Evolutionary conservation across 805 yeast species (phyloP).

Genomic region (Myxozyma neotropica): DNA sequence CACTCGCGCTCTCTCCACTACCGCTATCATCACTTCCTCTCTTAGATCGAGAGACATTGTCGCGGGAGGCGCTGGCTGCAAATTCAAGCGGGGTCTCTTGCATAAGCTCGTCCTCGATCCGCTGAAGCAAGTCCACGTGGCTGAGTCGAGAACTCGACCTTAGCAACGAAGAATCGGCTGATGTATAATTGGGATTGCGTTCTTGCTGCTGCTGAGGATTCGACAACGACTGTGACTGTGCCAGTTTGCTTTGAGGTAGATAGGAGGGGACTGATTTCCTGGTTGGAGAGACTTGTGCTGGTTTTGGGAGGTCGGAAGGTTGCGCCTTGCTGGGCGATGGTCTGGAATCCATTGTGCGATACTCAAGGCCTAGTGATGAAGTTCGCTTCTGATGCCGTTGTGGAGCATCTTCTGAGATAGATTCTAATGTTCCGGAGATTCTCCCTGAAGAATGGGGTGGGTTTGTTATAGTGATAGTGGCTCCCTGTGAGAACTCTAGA

Average conservation of each 20-base stretch:
- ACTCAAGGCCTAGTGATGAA: too few species aligned
- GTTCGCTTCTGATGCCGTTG: not conserved
- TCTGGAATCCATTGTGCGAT: too few species aligned
- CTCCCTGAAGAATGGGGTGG: not conserved
- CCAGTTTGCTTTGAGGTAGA: too few species aligned
- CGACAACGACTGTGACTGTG: too few species aligned
- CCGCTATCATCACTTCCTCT: constrained; percentile 2
- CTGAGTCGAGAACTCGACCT: not conserved
- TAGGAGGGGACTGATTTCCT: too few species aligned
- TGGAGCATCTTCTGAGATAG: not conserved
- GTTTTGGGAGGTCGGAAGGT: too few species aligned
- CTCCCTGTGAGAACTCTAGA: not conserved
- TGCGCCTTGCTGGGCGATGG: too few species aligned
- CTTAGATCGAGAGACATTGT: not conserved
- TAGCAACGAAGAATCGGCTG: too few species aligned
- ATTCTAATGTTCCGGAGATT: not conserved
- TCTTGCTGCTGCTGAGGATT: too few species aligned
- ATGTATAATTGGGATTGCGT: too few species aligned
- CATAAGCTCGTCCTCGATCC: constrained; percentile 28
- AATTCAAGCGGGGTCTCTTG: constrained; percentile 23
- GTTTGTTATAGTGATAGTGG: not conserved
- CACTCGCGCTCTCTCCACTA: not conserved
- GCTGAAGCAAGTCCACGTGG: constrained; percentile 26
- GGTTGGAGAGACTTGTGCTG: too few species aligned
- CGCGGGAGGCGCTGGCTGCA: not conserved